Conservation (phyloP, 306 rosid species). For the Rubus idaeus region DNA sequence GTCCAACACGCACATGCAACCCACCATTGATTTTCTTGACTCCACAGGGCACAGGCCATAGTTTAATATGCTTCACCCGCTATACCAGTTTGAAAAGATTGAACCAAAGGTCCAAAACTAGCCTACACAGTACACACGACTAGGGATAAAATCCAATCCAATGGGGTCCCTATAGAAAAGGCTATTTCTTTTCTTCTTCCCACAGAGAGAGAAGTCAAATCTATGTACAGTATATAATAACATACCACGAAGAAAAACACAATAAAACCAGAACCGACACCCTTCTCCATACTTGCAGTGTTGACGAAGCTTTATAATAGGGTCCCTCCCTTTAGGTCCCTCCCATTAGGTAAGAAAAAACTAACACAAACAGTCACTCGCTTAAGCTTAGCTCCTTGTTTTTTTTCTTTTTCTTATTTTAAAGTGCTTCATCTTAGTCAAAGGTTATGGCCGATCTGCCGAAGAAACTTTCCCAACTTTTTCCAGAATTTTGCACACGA, state of each 20-base stretch:
- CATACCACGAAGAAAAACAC: conserved; percentile 20
- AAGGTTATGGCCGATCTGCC: conserved; percentile 42
- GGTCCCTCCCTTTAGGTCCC: background rate
- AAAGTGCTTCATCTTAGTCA: conserved; percentile 46
- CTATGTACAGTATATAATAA: background rate
- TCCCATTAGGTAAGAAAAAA: conserved; percentile 33
- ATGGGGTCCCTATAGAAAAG: conserved; percentile 38
- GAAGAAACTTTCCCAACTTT: conserved; percentile 26
- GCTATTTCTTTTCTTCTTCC: background rate
- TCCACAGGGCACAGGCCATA: conserved; percentile 30
- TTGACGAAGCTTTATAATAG: conserved; percentile 35
- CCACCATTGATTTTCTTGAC: conserved; percentile 34
- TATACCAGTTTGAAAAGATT: conserved; percentile 42
- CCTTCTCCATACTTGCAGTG: conserved; percentile 38
- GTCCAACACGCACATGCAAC: conserved; percentile 56
- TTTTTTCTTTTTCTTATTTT: background rate
- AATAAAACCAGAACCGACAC: conserved; percentile 47
- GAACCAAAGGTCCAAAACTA: conserved; percentile 8
- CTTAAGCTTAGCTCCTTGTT: background rate
- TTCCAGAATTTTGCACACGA: background rate
- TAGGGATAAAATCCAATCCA: conserved; percentile 6
- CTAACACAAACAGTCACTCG: conserved; percentile 4
- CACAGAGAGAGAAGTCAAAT: conserved; percentile 33
- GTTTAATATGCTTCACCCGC: conserved; percentile 30
- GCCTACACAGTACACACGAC: conserved; percentile 22